A percentile compares a stretch with the other conserved stretches of the same genome.
Conservation (phyloP, 495 filamentous ascomycete species). For the Tuber indicum region DNA sequence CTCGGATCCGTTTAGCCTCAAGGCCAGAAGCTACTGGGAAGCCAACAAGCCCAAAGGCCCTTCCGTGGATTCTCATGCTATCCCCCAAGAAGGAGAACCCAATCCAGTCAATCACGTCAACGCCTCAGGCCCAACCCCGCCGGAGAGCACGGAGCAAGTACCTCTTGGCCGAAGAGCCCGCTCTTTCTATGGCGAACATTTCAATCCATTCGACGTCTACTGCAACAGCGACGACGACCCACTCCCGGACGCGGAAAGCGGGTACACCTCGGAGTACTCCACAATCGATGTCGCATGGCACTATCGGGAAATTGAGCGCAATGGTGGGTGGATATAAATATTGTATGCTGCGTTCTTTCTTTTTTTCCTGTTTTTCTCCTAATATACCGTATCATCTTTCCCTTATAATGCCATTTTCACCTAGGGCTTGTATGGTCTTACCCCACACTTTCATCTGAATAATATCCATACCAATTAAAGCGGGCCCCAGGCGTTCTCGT, state of each 20-base stretch:
- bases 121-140: not conserved
- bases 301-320: not conserved
- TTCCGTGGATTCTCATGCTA: not conserved
- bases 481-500: not conserved
- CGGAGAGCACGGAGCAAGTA: not conserved
- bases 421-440: not conserved
- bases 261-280: not conserved
- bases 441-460: not conserved
- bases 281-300: not conserved
- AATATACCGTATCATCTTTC: not conserved
- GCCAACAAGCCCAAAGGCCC: not conserved
- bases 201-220: not conserved
- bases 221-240: not conserved
- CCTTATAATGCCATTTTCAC: not conserved
- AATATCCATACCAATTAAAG: not conserved
- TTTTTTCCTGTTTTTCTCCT: not conserved
- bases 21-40: not conserved
- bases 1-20: not conserved
- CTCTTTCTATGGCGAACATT: not conserved
- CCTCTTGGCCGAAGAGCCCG: not conserved
- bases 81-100: not conserved
- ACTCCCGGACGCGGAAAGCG: not conserved
- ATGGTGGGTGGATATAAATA: constrained; percentile 1
- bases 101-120: not conserved
- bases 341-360: not conserved